Percentiles rank a stretch among this genome's conserved stretches.
These are phyloP conservation scores for Macrolepiota fuliginosa DNA, from an alignment of 768 basidiomycete species.

Conservation along the genomic window DNA sequence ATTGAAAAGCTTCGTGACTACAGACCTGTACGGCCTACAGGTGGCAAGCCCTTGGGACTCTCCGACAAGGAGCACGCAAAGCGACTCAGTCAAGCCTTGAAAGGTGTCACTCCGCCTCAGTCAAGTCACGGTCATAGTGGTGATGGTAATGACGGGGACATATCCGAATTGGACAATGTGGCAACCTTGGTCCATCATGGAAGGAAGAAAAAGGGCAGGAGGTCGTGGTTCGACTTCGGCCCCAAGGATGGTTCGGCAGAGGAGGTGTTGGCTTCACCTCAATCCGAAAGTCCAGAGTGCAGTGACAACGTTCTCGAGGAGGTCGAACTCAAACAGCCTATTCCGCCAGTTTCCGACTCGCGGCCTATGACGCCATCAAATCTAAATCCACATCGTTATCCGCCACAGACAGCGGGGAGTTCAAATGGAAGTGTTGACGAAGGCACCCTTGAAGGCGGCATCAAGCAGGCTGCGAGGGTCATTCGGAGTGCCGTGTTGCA, in stretches of 20 bases:
- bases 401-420: conserved; percentile 22
- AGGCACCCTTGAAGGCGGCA: conserved; percentile 35
- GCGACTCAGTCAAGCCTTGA: conserved; percentile 29
- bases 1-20: conserved; percentile 70
- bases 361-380: conserved; percentile 18
- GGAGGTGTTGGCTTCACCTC: not conserved
- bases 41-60: conserved; percentile 22
- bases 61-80: conserved; percentile 47
- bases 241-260: not conserved
- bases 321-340: conserved; percentile 15
- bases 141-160: conserved; percentile 20
- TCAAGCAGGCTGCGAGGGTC: conserved; percentile 59
- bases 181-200: conserved; percentile 17
- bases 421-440: conserved; percentile 16
- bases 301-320: conserved; percentile 11
- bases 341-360: not conserved
- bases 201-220: conserved; percentile 17
- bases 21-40: conserved; percentile 42
- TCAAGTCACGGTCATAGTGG: conserved; percentile 17
- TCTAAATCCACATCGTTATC: conserved; percentile 37
- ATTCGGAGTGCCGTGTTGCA: conserved; percentile 70
- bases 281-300: not conserved
- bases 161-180: conserved; percentile 15
- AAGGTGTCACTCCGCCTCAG: conserved; percentile 19
- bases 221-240: conserved; percentile 5